A percentile compares a stretch with the other conserved stretches of the same genome.
Evolutionary conservation across 129 eudicot genomes (phyloP).

Genomic region (Scalesia atractyloides): DNA sequence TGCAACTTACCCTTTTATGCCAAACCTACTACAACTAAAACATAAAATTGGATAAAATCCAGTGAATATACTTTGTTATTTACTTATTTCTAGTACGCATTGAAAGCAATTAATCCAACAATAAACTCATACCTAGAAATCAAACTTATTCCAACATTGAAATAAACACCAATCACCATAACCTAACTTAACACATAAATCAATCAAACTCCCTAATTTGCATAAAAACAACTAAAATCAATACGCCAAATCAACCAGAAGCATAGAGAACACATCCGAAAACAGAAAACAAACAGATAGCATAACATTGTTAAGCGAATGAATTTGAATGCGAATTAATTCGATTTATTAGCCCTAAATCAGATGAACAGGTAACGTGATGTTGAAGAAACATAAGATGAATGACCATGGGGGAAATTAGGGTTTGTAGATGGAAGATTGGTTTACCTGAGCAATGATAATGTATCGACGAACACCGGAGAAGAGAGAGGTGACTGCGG

Average conservation of each 20-base stretch:
- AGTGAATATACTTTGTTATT: not conserved
- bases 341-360: conserved; percentile 30
- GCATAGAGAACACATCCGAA: not conserved
- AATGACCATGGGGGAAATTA: conserved; percentile 5
- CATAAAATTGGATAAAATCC: conserved; percentile 9
- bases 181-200: not conserved
- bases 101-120: not conserved
- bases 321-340: conserved; percentile 13
- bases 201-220: conserved; percentile 20
- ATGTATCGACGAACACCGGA: conserved; percentile 9
- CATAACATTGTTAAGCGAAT: not conserved
- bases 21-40: conserved; percentile 1
- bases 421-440: conserved; percentile 5
- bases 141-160: conserved; percentile 1
- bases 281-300: conserved; percentile 8
- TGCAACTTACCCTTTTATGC: not conserved
- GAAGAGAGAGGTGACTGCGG: conserved; percentile 31
- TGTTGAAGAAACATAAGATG: not conserved
- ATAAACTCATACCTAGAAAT: not conserved
- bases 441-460: conserved; percentile 16
- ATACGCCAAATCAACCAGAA: not conserved
- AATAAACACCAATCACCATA: not conserved
- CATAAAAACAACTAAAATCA: not conserved
- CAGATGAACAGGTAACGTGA: not conserved
- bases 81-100: not conserved